These are phyloP conservation scores for Hirsutella thompsonii DNA, from an alignment of 2,329 filamentous ascomycete genomes.

Conservation along the genomic window DNA sequence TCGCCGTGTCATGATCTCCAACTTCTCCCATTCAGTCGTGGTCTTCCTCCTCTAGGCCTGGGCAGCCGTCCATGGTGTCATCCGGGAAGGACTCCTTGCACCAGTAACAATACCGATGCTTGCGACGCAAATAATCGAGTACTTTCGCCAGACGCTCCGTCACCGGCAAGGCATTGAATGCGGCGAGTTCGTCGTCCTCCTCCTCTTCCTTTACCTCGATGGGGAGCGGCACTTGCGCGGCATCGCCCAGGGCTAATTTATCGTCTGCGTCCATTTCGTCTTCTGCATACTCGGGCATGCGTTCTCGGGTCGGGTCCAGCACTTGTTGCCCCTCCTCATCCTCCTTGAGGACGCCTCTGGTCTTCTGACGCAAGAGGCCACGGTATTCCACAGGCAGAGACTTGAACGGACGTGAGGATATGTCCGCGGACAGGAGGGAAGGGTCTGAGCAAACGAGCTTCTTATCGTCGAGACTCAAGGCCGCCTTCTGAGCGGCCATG, in stretches of 20 bases:
- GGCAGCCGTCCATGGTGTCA: constrained; percentile 70
- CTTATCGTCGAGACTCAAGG: constrained; percentile 61
- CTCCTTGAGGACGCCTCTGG: constrained; percentile 53
- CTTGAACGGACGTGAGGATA: constrained; percentile 39
- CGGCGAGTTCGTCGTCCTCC: constrained; percentile 68
- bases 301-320: constrained; percentile 49
- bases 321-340: constrained; percentile 57
- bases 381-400: constrained; percentile 71
- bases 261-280: constrained; percentile 64
- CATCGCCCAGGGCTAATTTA: constrained; percentile 51
- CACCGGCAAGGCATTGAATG: constrained; percentile 58
- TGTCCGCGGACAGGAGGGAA: constrained; percentile 4
- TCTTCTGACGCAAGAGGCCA: too few relatives aligned
- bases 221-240: too few relatives aligned
- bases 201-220: constrained; percentile 35
- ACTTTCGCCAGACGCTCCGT: constrained; percentile 54
- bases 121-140: constrained; percentile 55
- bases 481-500: constrained; percentile 67
- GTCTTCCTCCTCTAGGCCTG: constrained; percentile 77
- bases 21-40: constrained; percentile 33
- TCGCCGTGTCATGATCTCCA: too few relatives aligned
- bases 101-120: constrained; percentile 85
- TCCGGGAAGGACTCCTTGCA: constrained; percentile 78
- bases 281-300: constrained; percentile 50
- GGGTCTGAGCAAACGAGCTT: constrained; percentile 2